Percentiles rank a stretch among this genome's conserved stretches.
Evolutionary conservation across 2,329 filamentous ascomycete species (phyloP).

Genomic region (Rutstroemia sp.): DNA sequence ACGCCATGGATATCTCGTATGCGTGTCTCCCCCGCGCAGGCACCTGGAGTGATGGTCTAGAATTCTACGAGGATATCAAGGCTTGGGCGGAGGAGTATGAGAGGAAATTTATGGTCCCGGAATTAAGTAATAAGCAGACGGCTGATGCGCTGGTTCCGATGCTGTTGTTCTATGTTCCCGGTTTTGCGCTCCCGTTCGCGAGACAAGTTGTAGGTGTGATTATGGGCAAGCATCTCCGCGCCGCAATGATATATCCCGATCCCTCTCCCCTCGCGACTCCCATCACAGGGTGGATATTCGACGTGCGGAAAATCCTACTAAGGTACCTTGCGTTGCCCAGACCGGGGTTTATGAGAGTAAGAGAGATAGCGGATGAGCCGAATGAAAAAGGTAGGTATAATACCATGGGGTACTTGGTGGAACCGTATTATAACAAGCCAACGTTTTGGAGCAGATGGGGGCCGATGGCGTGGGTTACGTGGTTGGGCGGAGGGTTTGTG

Average conservation of each 20-base stretch:
- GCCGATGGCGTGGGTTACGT: conserved; percentile 42
- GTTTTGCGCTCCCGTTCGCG: conserved; percentile 37
- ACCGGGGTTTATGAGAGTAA: conserved; percentile 29
- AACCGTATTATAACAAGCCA: conserved; percentile 57
- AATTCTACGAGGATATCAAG: conserved; percentile 42
- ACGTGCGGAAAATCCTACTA: conserved; percentile 45
- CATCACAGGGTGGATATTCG: conserved; percentile 41
- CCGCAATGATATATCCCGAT: conserved; percentile 50
- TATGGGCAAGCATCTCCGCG: conserved; percentile 56
- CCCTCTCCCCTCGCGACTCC: conserved; percentile 33
- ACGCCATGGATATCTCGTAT: conserved; percentile 59
- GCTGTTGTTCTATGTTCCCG: conserved; percentile 48
- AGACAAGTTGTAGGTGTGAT: conserved; percentile 47
- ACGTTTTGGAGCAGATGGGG: conserved; percentile 58
- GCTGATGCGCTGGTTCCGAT: conserved; percentile 54
- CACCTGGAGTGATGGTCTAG: conserved; percentile 42
- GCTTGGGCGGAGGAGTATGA: conserved; percentile 52
- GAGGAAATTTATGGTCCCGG: conserved; percentile 47
- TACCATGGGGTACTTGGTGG: conserved; percentile 45
- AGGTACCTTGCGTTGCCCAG: conserved; percentile 56
- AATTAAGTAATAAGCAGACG: conserved; percentile 39
- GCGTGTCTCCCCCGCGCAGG: neutral
- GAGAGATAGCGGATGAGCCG: conserved; percentile 40
- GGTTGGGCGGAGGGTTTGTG: conserved; percentile 37
- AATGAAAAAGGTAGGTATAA: conserved; percentile 43